Evolutionary conservation across 345 rosid species (phyloP).

Genomic region (Cardamine occulta): DNA sequence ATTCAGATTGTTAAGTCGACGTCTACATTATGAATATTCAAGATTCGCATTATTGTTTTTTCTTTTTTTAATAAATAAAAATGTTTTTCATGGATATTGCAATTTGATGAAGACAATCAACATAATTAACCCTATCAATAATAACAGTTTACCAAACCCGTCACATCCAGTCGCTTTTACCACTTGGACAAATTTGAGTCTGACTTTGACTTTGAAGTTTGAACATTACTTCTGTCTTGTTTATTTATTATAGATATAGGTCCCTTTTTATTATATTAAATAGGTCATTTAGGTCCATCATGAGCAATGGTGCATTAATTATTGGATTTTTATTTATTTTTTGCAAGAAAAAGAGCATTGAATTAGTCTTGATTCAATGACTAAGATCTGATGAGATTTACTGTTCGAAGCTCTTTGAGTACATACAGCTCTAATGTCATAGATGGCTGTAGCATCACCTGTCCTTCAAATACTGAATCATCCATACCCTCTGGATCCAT

Average conservation of each 20-base stretch:
- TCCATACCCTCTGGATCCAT: slow-evolving; percentile 40
- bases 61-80: neutral
- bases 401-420: slow-evolving; percentile 26
- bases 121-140: slow-evolving; percentile 25
- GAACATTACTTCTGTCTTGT: slow-evolving; percentile 44
- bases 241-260: slow-evolving; percentile 34
- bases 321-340: neutral
- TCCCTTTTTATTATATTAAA: slow-evolving; percentile 5
- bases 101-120: slow-evolving; percentile 9
- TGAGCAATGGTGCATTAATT: slow-evolving; percentile 40
- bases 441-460: slow-evolving; percentile 44
- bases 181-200: slow-evolving; percentile 36
- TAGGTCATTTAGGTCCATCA: slow-evolving; percentile 41
- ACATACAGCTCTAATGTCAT: slow-evolving; percentile 29
- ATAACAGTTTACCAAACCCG: slow-evolving; percentile 36
- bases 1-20: slow-evolving; percentile 39
- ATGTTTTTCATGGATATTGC: neutral
- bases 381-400: slow-evolving; percentile 39
- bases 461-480: slow-evolving; percentile 45
- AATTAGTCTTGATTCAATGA: slow-evolving; percentile 34
- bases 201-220: slow-evolving; percentile 43
- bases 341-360: slow-evolving; percentile 2
- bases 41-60: slow-evolving; percentile 21
- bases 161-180: slow-evolving; percentile 41
- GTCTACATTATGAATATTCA: slow-evolving; percentile 34